Percentiles rank a stretch among this genome's conserved stretches.
phyloP scores from a whole-genome alignment of 257 asterid genomes.

The Eustoma russellianum region DNA sequence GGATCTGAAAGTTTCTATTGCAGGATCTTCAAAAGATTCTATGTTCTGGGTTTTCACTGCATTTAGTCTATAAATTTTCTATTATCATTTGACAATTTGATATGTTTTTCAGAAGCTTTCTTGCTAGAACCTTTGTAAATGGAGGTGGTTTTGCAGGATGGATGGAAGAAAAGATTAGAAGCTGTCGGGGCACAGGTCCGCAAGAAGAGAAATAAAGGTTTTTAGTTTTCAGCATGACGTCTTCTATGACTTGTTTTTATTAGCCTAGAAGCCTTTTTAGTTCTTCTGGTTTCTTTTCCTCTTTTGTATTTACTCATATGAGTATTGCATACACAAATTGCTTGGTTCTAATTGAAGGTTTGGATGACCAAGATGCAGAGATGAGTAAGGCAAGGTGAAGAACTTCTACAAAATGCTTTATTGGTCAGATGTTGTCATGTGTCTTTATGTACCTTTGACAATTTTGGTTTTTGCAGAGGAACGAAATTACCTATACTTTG shows the following conservation, averaged over 20 bases:
- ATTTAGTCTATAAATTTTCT: neutral
- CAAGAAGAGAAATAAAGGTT: slow-evolving; percentile 60
- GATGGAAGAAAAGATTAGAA: slow-evolving; percentile 62
- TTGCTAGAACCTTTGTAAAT: slow-evolving; percentile 2
- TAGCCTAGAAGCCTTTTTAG: slow-evolving; percentile 2
- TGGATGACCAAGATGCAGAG: slow-evolving; percentile 50
- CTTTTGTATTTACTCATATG: slow-evolving; percentile 11
- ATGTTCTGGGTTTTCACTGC: too few relatives aligned
- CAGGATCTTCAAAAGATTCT: too few relatives aligned
- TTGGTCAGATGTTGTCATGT: slow-evolving; percentile 1
- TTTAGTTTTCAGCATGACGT: slow-evolving; percentile 4
- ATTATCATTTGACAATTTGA: neutral
- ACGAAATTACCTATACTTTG: slow-evolving; percentile 77
- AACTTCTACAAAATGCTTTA: slow-evolving; percentile 15
- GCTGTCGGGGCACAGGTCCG: slow-evolving; percentile 77
- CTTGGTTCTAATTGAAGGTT: slow-evolving; percentile 48
- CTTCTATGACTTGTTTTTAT: slow-evolving; percentile 2
- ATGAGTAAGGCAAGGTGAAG: slow-evolving; percentile 77
- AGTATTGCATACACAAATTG: slow-evolving; percentile 60
- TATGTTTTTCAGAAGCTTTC: neutral
- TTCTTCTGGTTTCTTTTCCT: neutral
- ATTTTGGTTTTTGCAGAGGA: slow-evolving; percentile 48
- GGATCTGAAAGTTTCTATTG: too few relatives aligned
- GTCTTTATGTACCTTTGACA: slow-evolving; percentile 7
- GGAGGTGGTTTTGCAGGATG: slow-evolving; percentile 33